Base-by-base conservation (phyloP, 2,329 filamentous ascomycete genomes). In the Talaromyces marneffei region DNA sequence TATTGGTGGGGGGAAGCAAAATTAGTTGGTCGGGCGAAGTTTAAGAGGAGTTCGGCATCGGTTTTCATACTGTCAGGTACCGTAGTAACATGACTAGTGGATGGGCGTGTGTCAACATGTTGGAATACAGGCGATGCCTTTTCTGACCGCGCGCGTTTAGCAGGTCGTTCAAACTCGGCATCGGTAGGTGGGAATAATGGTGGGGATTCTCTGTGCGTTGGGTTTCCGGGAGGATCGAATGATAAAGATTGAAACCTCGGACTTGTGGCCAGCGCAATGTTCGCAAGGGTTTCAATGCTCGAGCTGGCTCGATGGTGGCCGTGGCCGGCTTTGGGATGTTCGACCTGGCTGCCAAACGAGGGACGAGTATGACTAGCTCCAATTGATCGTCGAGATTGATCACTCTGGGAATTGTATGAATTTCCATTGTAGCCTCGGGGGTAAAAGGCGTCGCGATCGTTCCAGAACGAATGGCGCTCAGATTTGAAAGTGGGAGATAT, bases 91-190 rank as follows among this genome's bases (percentile, higher is more conserved):
- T 74, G 69, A 65, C 70, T 72, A 37, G 70, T 66, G 56, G 70
- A 68, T 44, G 71, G 62, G 62, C 67, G 66, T 62, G 66, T 59
- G 44, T 65, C 65, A 58, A 65, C 62, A 61, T 66, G 68, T 61
- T 70, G 68, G 65, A 70, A 69, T 65, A 71, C 64, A 44, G 76
- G 79, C 27, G 79, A 79, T 57, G 81, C 74, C 66, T 82, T 77
- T 67, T 86, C 85, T 46, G 85, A 87, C 64, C 84, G 81, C 54
- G 83, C 79, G 44, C 85, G 80, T 72, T 87, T 87, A 20, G 82
- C 73, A 3, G 84, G 84, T 52, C 82, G 78, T 66, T 85, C 72
- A 48, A 67, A 63, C 44, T 69, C 66, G 37, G 71, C 69, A 48
- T 65, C 67, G 53, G 67, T 62, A 54, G 74, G 69, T 56, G 70